phyloP scores from a whole-genome alignment of 129 eudicot species.

The Rutidosis leptorrhynchoides region DNA sequence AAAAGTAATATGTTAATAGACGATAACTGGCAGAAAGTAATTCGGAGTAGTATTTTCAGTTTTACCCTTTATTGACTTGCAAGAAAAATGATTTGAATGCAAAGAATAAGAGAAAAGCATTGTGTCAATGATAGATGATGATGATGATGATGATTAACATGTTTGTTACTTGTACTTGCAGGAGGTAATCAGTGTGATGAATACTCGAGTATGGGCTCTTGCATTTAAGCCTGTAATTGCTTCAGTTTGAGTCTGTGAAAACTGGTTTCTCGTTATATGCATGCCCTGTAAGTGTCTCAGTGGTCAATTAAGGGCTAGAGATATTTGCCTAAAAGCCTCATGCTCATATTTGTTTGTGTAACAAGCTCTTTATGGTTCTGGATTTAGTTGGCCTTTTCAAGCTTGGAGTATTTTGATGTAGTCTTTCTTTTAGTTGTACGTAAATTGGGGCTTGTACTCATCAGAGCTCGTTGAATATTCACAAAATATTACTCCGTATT shows the following conservation, averaged over 20 bases:
- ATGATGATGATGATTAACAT: background rate
- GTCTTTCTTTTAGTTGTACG: background rate
- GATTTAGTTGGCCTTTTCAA: background rate
- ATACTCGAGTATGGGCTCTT: background rate
- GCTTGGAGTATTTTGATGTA: background rate
- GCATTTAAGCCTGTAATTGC: background rate
- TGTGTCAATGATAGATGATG: background rate
- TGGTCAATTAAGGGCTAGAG: background rate
- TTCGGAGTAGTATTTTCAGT: background rate
- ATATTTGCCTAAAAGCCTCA: background rate
- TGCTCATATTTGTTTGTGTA: background rate
- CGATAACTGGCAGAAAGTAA: background rate
- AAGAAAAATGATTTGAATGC: background rate
- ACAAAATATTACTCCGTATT: no score
- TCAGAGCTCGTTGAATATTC: background rate
- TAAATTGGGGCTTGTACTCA: background rate
- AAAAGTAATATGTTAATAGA: background rate
- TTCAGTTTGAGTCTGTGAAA: background rate
- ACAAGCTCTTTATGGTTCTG: background rate
- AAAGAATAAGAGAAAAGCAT: background rate
- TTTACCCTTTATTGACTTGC: background rate
- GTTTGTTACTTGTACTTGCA: background rate
- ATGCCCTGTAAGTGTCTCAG: background rate
- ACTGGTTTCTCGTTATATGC: background rate
- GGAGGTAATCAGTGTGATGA: background rate